Evolutionary conservation across 176 grass and related monocot species (phyloP), one percentile per base, ranked within the genome.

Genomic region (Musa troglodytarum): DNA sequence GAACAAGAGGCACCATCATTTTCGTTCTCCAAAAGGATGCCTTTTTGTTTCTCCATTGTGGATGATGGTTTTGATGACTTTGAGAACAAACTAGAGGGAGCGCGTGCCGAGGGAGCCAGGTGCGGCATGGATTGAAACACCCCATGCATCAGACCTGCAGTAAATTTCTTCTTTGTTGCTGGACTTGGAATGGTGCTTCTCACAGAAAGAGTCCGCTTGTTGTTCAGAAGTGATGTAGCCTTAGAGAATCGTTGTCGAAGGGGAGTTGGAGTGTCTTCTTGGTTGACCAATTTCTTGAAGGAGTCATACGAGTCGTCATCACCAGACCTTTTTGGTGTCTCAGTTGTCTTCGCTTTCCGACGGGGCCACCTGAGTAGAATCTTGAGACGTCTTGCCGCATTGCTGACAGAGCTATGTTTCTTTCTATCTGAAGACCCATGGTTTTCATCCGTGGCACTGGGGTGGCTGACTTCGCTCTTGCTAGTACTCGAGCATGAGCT

Each of bases 311-410:
- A 86, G 73, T 74, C 65, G 50, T 83, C 66, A 34, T 83, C 88
- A n/a, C 79, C 81, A 10, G 81, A 51, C 59, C 82, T 89, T 49
- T 81, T 86, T 2, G 72, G 81, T 19, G 71, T 68, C 64, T 83
- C 82, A 15, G 71, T 59, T 84, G 83, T 87, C 80, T 91, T 98
- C 16, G 80, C 87, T 79, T 86, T 96, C 28, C 81, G 82, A 2
- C 82, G 84, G 54, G 88, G 88, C 96, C 90, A 99, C 78, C 79
- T 90, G 50, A 94, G 86, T 54, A 99, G 82, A 77, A 91, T 86
- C 82, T 83, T 95, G 51, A 99, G 88, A 24, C 86, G 88, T 72
- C 86, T 89, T 76, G 90, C 89, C 0, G 96, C 96, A 15, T 71
- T 81, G 71, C 78, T 82, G 1, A 90, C 84, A 52, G 96, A 91